phyloP scores from a whole-genome alignment of 78 protist genomes.

The Dictyostelium intermedium region DNA sequence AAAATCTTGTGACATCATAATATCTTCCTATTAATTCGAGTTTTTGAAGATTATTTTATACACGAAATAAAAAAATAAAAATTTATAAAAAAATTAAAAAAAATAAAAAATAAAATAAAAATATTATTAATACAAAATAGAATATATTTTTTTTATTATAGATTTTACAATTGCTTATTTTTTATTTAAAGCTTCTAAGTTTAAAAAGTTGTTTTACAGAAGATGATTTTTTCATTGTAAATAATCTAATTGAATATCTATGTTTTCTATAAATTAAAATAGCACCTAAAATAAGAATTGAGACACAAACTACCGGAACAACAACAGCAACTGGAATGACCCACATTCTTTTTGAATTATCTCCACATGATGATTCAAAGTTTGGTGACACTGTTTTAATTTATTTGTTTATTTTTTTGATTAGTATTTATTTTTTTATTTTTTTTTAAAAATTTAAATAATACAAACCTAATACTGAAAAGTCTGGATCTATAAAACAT shows the following conservation, averaged over 20 bases:
- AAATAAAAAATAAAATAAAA: too few relatives aligned
- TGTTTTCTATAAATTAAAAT: background rate
- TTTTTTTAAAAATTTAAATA: background rate
- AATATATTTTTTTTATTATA: background rate
- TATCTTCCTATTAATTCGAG: background rate
- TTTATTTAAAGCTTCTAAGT: background rate
- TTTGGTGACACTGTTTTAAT: background rate
- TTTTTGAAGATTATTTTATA: too few relatives aligned
- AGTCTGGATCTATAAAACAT: constrained; percentile 43
- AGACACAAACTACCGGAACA: background rate
- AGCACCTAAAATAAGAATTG: background rate
- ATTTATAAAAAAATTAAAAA: too few relatives aligned
- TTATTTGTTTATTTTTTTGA: background rate
- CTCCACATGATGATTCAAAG: background rate
- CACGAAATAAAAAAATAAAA: too few relatives aligned
- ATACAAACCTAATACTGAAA: background rate
- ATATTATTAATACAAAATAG: too few relatives aligned
- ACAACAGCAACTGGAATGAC: constrained; percentile 17
- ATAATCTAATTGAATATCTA: background rate
- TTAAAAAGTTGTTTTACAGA: background rate
- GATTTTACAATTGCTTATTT: too few relatives aligned
- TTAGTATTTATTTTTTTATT: background rate
- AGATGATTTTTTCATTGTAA: background rate
- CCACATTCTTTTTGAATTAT: background rate
- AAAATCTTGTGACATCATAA: background rate